Evolutionary conservation across 2,329 filamentous ascomycete species (phyloP), one percentile per base, ranked within the genome.

Genomic region (Parastagonospora nodorum): DNA sequence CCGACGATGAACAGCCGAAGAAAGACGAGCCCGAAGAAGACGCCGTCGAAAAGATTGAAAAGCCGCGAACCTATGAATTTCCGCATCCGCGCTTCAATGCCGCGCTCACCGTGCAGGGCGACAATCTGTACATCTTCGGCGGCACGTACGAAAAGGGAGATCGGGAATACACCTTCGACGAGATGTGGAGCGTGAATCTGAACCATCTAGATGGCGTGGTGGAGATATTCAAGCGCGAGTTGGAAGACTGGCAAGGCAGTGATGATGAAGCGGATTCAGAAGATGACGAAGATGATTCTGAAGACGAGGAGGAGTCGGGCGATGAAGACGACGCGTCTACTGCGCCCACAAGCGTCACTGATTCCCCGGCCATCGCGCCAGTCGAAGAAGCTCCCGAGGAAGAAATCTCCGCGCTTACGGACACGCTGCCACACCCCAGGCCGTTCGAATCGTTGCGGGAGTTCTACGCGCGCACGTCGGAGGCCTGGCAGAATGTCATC

Each of bases 81-180:
- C 94, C 94, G 3, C 92, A 97, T 64, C 83, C 86, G 14, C 83
- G 94, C 44, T 99, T 99, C 78, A 97, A 97, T 63, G 88, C 92
- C 1, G 89, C 94, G 60, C 77, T 97, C 33, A 86, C 93, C 0
- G 90, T 97, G 0, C 92, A 97, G 74, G 90, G 92, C 59, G 94
- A 99, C 71, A 86, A 90, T 8, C 81, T 97, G 1, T 99, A 93
- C 75, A 90, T 97, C 46, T 97, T 95, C 67, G 92, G 94, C 28
- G 94, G 94, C 14, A 99, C 93, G 0, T 97, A 89, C 65, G 94
- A 99, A 70, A 94, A 96, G 70, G 93, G 90, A 14, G 94, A 99
- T 66, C 84, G 90, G 16, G 94, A 99, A 73, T 96, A 89, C 66
- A 97, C 92, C 0, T 96, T 97, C 73, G 92, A 97, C 63, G 94